These are phyloP conservation scores for Suillus discolor DNA, from an alignment of 768 basidiomycete genomes.

Conservation along the genomic window DNA sequence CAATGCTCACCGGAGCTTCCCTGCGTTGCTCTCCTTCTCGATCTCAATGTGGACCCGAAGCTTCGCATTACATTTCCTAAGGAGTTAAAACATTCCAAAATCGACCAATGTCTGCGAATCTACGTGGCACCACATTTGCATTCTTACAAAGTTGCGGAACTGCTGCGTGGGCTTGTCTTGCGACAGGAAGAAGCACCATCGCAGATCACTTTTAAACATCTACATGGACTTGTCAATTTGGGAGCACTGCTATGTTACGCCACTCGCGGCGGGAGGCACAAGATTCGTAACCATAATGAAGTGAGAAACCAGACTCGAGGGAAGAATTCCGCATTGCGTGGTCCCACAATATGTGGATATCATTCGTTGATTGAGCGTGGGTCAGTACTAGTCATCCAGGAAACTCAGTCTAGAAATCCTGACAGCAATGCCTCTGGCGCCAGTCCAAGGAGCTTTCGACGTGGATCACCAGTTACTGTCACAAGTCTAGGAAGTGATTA, in stretches of 20 bases:
- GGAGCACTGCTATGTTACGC: neutral
- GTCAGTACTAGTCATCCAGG: neutral
- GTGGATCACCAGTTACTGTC: neutral
- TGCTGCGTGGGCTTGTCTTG: neutral
- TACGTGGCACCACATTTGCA: neutral
- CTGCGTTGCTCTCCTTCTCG: conserved; percentile 6
- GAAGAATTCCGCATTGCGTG: neutral
- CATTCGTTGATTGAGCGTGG: neutral
- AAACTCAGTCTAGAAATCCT: neutral
- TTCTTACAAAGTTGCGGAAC: neutral
- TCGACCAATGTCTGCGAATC: neutral
- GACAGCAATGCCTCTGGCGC: neutral
- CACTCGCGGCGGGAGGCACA: neutral
- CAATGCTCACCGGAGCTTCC: neutral
- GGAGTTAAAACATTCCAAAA: neutral
- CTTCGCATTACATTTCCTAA: neutral
- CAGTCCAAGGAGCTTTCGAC: neutral
- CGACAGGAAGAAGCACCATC: neutral
- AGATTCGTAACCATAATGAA: neutral
- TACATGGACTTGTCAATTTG: neutral
- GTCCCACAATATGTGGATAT: no score
- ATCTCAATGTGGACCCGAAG: neutral
- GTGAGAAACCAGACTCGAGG: neutral
- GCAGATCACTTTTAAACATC: neutral
- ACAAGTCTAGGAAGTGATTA: neutral